A percentile compares a stretch with the other conserved stretches of the same genome.
These are phyloP conservation scores for Hysterangium stoloniferum DNA, from an alignment of 768 basidiomycete genomes.

Conservation along the genomic window DNA sequence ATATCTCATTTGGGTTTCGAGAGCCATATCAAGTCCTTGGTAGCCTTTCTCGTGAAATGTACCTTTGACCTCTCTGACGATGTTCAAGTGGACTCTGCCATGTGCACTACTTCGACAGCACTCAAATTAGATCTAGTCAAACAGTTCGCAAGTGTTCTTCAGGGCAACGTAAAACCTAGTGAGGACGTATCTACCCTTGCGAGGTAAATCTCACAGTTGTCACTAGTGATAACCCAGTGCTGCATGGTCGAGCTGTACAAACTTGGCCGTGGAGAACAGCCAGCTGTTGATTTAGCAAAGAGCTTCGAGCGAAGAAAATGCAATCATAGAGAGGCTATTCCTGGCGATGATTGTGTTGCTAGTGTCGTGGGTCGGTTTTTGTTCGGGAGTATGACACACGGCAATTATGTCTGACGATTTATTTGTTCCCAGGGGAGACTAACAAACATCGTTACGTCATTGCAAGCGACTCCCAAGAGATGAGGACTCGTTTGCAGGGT, in stretches of 20 bases:
- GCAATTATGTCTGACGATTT: background rate
- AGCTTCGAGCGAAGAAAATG: slow-evolving; percentile 89
- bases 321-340: slow-evolving; percentile 86
- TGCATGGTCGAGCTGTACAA: slow-evolving; percentile 92
- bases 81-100: slow-evolving; percentile 70
- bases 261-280: slow-evolving; percentile 64
- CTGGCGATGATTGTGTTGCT: slow-evolving; percentile 73
- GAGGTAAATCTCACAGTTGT: background rate
- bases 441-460: slow-evolving; percentile 94
- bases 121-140: slow-evolving; percentile 71
- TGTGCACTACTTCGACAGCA: slow-evolving; percentile 61
- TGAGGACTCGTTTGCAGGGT: slow-evolving; percentile 59
- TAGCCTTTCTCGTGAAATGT: slow-evolving; percentile 26
- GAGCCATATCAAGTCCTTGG: slow-evolving; percentile 92
- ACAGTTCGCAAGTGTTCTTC: slow-evolving; percentile 68
- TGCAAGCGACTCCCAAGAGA: slow-evolving; percentile 70
- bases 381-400: background rate
- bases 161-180: slow-evolving; percentile 91
- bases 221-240: slow-evolving; percentile 95
- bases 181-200: slow-evolving; percentile 29
- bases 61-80: background rate
- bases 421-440: slow-evolving; percentile 43
- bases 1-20: slow-evolving; percentile 80
- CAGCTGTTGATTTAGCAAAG: slow-evolving; percentile 84
- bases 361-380: slow-evolving; percentile 66